A percentile compares a stretch with the other conserved stretches of the same genome.
Conservation (phyloP, 495 filamentous ascomycete genomes). For the Lichina pygmaea region DNA sequence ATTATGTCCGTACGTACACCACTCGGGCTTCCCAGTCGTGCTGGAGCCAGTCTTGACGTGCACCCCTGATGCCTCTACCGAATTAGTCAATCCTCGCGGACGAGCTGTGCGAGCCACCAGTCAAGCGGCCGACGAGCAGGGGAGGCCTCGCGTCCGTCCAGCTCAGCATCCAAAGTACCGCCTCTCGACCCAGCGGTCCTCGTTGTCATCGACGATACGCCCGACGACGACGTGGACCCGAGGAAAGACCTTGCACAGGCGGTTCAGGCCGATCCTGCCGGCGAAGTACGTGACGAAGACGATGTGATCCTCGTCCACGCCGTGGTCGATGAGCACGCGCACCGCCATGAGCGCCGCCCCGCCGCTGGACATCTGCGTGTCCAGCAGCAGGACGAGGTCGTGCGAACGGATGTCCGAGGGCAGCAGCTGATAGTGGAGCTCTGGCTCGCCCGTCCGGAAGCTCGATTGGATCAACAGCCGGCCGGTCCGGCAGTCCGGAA, state of each 20-base stretch:
- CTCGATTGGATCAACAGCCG: slow-evolving; percentile 79
- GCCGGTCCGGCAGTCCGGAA: slow-evolving; percentile 77
- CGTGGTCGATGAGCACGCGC: slow-evolving; percentile 76
- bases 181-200: slow-evolving; percentile 61
- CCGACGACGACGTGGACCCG: slow-evolving; percentile 62
- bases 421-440: slow-evolving; percentile 66
- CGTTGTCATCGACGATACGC: slow-evolving; percentile 44
- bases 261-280: slow-evolving; percentile 52
- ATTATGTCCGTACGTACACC: too few relatives aligned
- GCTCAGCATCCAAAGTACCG: slow-evolving; percentile 53
- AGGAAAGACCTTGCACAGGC: slow-evolving; percentile 67
- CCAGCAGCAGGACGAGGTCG: slow-evolving; percentile 58
- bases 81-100: too few relatives aligned
- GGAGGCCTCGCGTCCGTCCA: neutral
- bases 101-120: too few relatives aligned
- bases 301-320: slow-evolving; percentile 61
- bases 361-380: slow-evolving; percentile 82
- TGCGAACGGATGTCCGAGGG: slow-evolving; percentile 41
- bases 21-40: too few relatives aligned
- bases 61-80: too few relatives aligned
- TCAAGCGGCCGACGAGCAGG: too few relatives aligned
- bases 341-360: slow-evolving; percentile 93
- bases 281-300: slow-evolving; percentile 74
- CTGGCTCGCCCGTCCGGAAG: slow-evolving; percentile 58
- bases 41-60: too few relatives aligned